phyloP scores from a whole-genome alignment of 345 rosid genomes.

The Chamaenerion angustifolium region DNA sequence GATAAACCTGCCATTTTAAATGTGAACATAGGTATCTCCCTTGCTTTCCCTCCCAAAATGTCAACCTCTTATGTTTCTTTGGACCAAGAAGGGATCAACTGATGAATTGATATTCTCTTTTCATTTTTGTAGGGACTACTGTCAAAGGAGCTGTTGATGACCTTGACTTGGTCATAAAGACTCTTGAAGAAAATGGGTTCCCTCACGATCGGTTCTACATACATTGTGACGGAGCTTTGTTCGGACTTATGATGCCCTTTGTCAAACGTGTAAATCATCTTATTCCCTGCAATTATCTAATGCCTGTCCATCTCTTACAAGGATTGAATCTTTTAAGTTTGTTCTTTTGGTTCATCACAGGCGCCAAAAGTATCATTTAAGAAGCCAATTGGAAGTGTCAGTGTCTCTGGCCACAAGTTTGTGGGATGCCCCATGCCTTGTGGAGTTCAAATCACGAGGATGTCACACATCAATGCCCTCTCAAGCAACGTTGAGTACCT shows the following conservation, averaged over 20 bases:
- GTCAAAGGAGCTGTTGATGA: constrained; percentile 98
- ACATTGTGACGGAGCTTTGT: constrained; percentile 94
- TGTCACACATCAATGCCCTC: constrained; percentile 73
- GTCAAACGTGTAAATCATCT: constrained; percentile 58
- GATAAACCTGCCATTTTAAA: constrained; percentile 88
- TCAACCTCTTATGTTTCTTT: background rate
- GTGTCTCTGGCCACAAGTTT: constrained; percentile 92
- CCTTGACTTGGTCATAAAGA: constrained; percentile 80
- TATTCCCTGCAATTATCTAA: background rate
- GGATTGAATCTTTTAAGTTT: background rate
- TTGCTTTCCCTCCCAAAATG: background rate
- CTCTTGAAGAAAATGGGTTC: constrained; percentile 79
- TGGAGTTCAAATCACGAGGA: constrained; percentile 84
- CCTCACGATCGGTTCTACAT: constrained; percentile 70
- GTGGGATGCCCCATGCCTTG: constrained; percentile 99
- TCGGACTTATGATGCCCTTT: constrained; percentile 98
- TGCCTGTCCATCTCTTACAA: background rate
- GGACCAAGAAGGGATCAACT: background rate
- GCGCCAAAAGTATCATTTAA: constrained; percentile 87
- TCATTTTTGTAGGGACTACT: constrained; percentile 51
- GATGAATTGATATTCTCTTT: background rate
- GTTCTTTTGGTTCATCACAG: constrained; percentile 23
- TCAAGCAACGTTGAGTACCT: constrained; percentile 80
- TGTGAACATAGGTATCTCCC: constrained; percentile 63
- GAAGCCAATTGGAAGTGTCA: constrained; percentile 91